Base-by-base conservation (phyloP, 2,329 filamentous ascomycete species). In the Fusarium scirpi region DNA sequence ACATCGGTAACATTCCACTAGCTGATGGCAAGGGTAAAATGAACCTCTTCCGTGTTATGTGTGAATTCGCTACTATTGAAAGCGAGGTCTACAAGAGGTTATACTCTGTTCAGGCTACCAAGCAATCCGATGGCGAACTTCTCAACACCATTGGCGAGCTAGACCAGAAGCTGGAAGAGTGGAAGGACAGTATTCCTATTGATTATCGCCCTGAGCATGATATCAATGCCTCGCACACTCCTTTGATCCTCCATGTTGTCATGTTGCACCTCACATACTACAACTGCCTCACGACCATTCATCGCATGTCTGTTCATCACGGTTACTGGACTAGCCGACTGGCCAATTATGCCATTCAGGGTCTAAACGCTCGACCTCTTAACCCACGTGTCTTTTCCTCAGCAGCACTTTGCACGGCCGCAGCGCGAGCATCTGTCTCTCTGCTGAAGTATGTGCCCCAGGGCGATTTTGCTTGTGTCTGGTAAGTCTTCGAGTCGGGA, bases 181-280 rank as follows among this genome's bases (percentile, higher is more conserved):
- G 96, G 96, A 98, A 98, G 83, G 94, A 98, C 77, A 90, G 87
- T 54, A 98, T 99, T 57, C 95, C 96, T 4, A 87, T 97, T 61
- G 96, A 98, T 76, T 98, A 98, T 82, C 89, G 96, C n/a, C 96
- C 96, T 1, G 96, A 98, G 80, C 91, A 98, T 78, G 94, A 98
- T 80, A 98, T 99, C 80, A 94, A 94, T 79, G 93, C 94, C 1
- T 92, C 92, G 0, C 94, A 98, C 79, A 97, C 94, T 1, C 94
- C 95, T 1, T 85, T 98, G n/a, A 94, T 98, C 22, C 85, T 99
- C 22, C 95, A 98, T 71, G 90, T 99, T 55, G 94, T 97, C 65
- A 93, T 97, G 78, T 84, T 99, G 62, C 96, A 99, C 79, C 97
- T 99, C 76, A 91, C 94, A 3, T 99, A 99, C 81, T 98, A 98